Percentiles rank a stretch among this genome's conserved stretches.
These are phyloP conservation scores for Ogataea zsoltii DNA, from an alignment of 805 yeast species.

Conservation along the genomic window DNA sequence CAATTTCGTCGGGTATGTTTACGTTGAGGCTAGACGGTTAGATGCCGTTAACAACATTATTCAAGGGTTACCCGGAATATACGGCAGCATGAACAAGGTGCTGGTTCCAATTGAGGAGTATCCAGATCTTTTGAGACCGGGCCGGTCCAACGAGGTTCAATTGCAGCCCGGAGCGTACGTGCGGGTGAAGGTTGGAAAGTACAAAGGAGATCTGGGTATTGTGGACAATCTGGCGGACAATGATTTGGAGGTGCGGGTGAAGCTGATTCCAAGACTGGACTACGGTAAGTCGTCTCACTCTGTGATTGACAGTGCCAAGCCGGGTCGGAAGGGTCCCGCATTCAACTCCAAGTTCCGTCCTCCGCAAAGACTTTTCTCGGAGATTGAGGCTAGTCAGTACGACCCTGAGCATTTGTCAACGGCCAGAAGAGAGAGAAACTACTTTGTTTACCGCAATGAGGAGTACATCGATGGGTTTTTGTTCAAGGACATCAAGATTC, in stretches of 20 bases:
- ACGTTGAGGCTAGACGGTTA: slow-evolving; percentile 90
- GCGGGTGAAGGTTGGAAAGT: slow-evolving; percentile 85
- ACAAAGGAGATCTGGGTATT: slow-evolving; percentile 89
- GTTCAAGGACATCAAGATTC: slow-evolving; percentile 81
- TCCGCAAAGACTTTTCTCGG: slow-evolving; percentile 81
- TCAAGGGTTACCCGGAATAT: slow-evolving; percentile 87
- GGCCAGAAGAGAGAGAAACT: slow-evolving; percentile 60
- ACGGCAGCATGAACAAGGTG: slow-evolving; percentile 58
- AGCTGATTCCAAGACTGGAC: slow-evolving; percentile 89
- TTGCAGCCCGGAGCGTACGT: slow-evolving; percentile 91
- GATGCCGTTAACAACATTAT: slow-evolving; percentile 89
- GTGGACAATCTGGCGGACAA: slow-evolving; percentile 93
- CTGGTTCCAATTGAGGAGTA: slow-evolving; percentile 94
- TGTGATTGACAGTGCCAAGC: slow-evolving; percentile 23
- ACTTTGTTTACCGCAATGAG: slow-evolving; percentile 77
- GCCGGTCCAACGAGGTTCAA: slow-evolving; percentile 82
- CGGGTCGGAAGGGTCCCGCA: slow-evolving; percentile 43
- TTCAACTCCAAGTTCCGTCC: slow-evolving; percentile 70
- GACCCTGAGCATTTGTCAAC: slow-evolving; percentile 70
- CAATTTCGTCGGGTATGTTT: slow-evolving; percentile 86
- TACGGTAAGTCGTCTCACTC: slow-evolving; percentile 62
- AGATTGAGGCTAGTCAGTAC: slow-evolving; percentile 82
- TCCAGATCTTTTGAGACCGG: slow-evolving; percentile 89
- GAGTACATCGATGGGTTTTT: slow-evolving; percentile 89
- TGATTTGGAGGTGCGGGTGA: slow-evolving; percentile 92